Conservation (phyloP, 345 rosid genomes). For the Physaria fendleri region DNA sequence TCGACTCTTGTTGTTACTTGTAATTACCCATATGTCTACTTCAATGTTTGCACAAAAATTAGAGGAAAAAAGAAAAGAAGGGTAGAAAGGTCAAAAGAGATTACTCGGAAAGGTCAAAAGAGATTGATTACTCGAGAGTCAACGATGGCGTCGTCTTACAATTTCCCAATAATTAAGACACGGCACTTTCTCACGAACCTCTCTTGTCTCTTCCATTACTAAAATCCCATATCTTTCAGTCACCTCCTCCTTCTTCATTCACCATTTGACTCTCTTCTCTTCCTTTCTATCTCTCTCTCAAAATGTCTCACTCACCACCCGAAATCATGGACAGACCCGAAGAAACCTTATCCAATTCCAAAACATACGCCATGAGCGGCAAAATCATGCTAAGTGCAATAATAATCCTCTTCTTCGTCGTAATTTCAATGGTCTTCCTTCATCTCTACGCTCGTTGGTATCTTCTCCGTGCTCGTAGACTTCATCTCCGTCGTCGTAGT, state of each 20-base stretch:
- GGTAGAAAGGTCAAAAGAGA: constrained; percentile 3
- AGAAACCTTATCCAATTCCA: not conserved
- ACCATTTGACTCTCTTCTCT: constrained; percentile 22
- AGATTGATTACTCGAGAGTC: constrained; percentile 15
- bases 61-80: not conserved
- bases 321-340: constrained; percentile 5
- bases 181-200: constrained; percentile 22
- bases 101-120: not conserved
- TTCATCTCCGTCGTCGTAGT: constrained; percentile 37
- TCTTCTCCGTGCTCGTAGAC: constrained; percentile 57
- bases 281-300: constrained; percentile 4
- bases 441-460: constrained; percentile 95
- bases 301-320: not conserved
- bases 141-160: constrained; percentile 20
- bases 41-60: too few relatives aligned
- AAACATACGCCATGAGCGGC: constrained; percentile 54
- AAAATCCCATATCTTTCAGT: not conserved
- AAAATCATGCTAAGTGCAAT: constrained; percentile 67
- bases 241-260: constrained; percentile 2
- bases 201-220: constrained; percentile 17
- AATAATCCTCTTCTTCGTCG: constrained; percentile 61
- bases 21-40: too few relatives aligned
- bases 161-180: constrained; percentile 2
- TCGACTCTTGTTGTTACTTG: not conserved
- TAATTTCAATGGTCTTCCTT: constrained; percentile 53